Evolutionary conservation across 2,329 filamentous ascomycete genomes (phyloP).

Genomic region (Ophiocordyceps camponoti-leonardi): DNA sequence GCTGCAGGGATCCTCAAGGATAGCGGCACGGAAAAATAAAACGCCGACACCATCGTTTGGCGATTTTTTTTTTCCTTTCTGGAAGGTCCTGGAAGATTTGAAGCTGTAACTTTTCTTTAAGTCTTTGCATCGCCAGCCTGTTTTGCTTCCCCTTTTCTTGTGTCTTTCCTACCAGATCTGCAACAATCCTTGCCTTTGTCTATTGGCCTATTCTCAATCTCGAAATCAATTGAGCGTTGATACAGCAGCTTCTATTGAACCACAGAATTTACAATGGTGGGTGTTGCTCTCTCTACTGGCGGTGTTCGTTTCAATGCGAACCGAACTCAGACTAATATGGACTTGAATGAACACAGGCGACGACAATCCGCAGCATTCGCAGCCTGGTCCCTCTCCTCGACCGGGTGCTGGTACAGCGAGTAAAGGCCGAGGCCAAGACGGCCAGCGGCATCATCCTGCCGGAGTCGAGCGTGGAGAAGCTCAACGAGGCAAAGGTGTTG

Average conservation of each 20-base stretch:
- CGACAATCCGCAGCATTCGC: constrained; percentile 86
- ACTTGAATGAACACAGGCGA: constrained; percentile 31
- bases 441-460: constrained; percentile 95
- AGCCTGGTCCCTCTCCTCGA: constrained; percentile 89
- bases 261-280: constrained; percentile 11
- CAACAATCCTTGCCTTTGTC: background rate
- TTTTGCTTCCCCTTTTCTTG: background rate
- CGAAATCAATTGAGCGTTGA: background rate
- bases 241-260: background rate
- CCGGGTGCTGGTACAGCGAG: constrained; percentile 92
- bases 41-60: background rate
- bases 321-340: background rate
- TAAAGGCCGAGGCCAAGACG: constrained; percentile 95
- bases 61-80: constrained; percentile 11
- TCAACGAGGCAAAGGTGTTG: constrained; percentile 93
- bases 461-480: constrained; percentile 90
- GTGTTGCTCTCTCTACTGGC: constrained; percentile 2
- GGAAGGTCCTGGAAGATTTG: constrained; percentile 23
- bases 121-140: background rate
- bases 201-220: too few relatives aligned
- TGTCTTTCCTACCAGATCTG: background rate
- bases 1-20: too few relatives aligned
- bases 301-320: background rate
- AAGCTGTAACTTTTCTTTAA: constrained; percentile 8
- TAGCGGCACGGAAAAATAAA: background rate